Evolutionary conservation across 2,329 filamentous ascomycete genomes (phyloP).

Genomic region (Monascus ruber): DNA sequence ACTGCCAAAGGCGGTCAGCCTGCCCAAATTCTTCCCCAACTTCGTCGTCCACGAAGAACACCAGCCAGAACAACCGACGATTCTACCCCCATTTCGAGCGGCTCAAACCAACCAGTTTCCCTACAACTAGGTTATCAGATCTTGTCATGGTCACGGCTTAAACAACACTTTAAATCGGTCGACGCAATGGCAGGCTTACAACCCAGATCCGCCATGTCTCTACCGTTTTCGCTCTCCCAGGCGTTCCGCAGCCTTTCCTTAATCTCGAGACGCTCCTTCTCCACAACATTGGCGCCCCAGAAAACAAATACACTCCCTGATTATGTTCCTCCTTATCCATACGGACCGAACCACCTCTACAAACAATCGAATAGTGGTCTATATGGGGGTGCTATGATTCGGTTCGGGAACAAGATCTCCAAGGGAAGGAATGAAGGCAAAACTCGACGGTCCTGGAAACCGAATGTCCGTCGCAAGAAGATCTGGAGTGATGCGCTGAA

Average conservation of each 20-base stretch:
- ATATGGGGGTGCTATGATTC: constrained; percentile 35
- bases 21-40: constrained; percentile 14
- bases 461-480: constrained; percentile 38
- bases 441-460: constrained; percentile 38
- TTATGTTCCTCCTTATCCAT: constrained; percentile 36
- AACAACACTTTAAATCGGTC: constrained; percentile 3
- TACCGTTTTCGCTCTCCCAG: constrained; percentile 24
- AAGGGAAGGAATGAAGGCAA: constrained; percentile 38
- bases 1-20: constrained; percentile 24
- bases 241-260: constrained; percentile 30
- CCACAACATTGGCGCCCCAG: constrained; percentile 22
- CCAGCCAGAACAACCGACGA: no score
- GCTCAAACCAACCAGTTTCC: no score
- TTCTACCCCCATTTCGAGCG: no score
- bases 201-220: constrained; percentile 17
- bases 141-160: constrained; percentile 8
- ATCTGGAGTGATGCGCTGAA: constrained; percentile 34
- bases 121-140: neutral
- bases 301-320: constrained; percentile 23
- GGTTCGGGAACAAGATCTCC: constrained; percentile 41
- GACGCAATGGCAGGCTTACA: constrained; percentile 21
- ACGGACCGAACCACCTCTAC: constrained; percentile 31
- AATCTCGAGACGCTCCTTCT: constrained; percentile 27
- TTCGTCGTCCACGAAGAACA: no score
- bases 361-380: constrained; percentile 38